Conservation (phyloP, 1,284 basidiomycete genomes). For the Hymenochaete sp. region DNA sequence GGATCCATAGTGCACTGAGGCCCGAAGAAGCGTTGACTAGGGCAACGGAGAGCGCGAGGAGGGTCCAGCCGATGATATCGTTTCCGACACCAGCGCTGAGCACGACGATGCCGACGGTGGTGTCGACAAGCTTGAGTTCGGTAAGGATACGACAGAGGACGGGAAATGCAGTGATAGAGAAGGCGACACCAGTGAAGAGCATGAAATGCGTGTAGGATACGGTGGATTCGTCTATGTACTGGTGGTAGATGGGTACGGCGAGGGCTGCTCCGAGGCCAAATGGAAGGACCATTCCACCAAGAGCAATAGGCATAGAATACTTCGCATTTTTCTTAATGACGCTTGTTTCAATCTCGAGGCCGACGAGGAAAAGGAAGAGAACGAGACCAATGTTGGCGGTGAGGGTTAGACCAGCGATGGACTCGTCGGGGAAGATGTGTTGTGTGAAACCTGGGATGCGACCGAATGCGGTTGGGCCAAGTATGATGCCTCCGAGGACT, state of each 20-base stretch:
- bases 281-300: conserved; percentile 69
- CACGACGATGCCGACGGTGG: conserved; percentile 87
- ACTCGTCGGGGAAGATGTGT: conserved; percentile 71
- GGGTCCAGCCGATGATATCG: conserved; percentile 71
- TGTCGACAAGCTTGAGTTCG: conserved; percentile 79
- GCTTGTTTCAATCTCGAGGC: conserved; percentile 78
- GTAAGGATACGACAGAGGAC: conserved; percentile 88
- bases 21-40: conserved; percentile 80
- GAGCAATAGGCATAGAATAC: conserved; percentile 41
- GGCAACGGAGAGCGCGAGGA: conserved; percentile 80
- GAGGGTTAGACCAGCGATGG: conserved; percentile 73
- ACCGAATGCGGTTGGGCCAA: conserved; percentile 76
- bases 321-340: conserved; percentile 64
- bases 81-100: conserved; percentile 93
- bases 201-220: conserved; percentile 80
- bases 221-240: conserved; percentile 62
- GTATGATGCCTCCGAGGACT: conserved; percentile 84
- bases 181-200: conserved; percentile 88
- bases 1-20: conserved; percentile 70
- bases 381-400: conserved; percentile 91
- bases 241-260: conserved; percentile 70
- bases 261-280: conserved; percentile 83
- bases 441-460: conserved; percentile 72
- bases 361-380: conserved; percentile 88
- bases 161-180: conserved; percentile 89